Percentiles rank a stretch among this genome's conserved stretches.
phyloP scores from a whole-genome alignment of 176 grass and related monocot species.

The Oryza meridionalis region DNA sequence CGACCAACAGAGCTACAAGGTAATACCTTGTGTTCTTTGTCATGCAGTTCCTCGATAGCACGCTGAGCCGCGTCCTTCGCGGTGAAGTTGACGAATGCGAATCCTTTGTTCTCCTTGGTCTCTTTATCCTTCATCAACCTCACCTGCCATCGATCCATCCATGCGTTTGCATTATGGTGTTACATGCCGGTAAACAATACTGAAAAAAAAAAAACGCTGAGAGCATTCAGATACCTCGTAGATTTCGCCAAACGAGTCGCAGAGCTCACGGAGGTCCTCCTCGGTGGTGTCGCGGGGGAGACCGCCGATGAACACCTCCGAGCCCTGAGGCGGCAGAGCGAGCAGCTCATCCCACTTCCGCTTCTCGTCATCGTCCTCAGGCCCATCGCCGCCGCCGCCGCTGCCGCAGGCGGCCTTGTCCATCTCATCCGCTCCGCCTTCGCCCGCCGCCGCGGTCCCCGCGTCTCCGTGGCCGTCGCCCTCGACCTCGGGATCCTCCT shows the following conservation, averaged over 20 bases:
- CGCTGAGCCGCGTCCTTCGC: slow-evolving; percentile 63
- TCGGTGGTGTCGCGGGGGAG: slow-evolving; percentile 70
- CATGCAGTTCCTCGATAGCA: slow-evolving; percentile 76
- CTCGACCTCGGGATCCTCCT: slow-evolving; percentile 25
- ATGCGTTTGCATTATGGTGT: background rate
- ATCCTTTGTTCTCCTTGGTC: slow-evolving; percentile 88
- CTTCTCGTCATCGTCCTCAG: slow-evolving; percentile 71
- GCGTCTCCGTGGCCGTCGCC: background rate
- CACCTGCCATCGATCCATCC: slow-evolving; percentile 54
- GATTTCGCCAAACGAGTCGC: slow-evolving; percentile 73
- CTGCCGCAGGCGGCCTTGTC: background rate
- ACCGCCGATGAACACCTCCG: slow-evolving; percentile 88
- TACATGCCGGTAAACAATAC: background rate
- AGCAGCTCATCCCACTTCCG: slow-evolving; percentile 81
- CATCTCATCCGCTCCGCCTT: slow-evolving; percentile 29
- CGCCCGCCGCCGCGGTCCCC: slow-evolving; percentile 20
- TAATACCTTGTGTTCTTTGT: slow-evolving; percentile 90
- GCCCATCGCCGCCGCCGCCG: slow-evolving; percentile 18
- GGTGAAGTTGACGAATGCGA: slow-evolving; percentile 77
- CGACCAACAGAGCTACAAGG: background rate
- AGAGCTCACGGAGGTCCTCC: slow-evolving; percentile 78
- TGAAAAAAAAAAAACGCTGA: background rate
- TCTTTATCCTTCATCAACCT: slow-evolving; percentile 93
- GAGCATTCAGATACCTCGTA: slow-evolving; percentile 56
- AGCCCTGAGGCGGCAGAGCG: slow-evolving; percentile 76